Evolutionary conservation across 768 basidiomycete species (phyloP).

Genomic region (Jaapia argillacea): DNA sequence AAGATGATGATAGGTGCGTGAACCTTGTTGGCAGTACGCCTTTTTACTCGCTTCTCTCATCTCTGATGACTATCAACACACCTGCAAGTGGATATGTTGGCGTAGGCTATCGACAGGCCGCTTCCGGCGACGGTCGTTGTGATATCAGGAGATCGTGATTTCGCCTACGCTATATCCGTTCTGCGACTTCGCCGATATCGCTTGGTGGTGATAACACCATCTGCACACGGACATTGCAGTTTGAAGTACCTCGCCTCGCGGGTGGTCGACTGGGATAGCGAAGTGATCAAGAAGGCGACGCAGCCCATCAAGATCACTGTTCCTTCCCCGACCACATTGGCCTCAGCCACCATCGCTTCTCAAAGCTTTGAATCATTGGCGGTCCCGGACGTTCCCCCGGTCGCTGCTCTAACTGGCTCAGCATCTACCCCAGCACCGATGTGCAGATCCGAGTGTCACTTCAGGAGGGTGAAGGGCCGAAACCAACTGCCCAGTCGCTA

Average conservation of each 20-base stretch:
- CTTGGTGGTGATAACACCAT: slow-evolving; percentile 23
- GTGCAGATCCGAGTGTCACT: no score
- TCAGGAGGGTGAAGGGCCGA: no score
- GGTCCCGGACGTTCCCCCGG: no score
- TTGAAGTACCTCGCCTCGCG: slow-evolving; percentile 45
- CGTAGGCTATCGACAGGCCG: slow-evolving; percentile 53
- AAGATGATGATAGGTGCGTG: slow-evolving; percentile 46
- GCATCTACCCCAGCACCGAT: no score
- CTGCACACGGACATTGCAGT: slow-evolving; percentile 26
- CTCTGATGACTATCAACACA: slow-evolving; percentile 17
- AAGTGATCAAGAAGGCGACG: slow-evolving; percentile 21
- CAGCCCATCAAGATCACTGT: neutral
- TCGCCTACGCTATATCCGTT: slow-evolving; percentile 42
- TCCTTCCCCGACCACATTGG: no score
- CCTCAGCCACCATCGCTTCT: no score
- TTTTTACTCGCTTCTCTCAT: neutral
- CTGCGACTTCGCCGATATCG: slow-evolving; percentile 7
- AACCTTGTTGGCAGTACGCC: slow-evolving; percentile 1
- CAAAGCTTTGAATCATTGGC: no score
- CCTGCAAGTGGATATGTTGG: slow-evolving; percentile 52
- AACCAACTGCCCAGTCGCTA: no score
- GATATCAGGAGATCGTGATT: slow-evolving; percentile 60
- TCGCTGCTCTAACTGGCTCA: no score
- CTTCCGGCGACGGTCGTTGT: slow-evolving; percentile 45
- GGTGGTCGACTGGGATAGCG: slow-evolving; percentile 39